Percentiles rank a stretch among this genome's conserved stretches.
These are phyloP conservation scores for Carex parvula DNA, from an alignment of 176 grass and related monocot species.

Conservation along the genomic window DNA sequence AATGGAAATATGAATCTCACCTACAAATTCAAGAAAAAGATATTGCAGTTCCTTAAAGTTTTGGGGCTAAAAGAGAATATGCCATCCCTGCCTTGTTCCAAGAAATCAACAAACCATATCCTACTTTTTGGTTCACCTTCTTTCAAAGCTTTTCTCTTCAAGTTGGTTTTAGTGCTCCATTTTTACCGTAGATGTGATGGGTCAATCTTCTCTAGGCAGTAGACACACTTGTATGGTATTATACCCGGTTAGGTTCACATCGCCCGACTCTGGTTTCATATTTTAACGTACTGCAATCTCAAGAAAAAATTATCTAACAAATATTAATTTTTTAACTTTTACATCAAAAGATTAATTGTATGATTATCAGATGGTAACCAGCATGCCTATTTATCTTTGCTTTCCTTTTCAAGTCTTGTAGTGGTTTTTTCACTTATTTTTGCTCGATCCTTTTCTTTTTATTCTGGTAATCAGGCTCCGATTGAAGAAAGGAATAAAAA, in stretches of 20 bases:
- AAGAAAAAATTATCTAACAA: not conserved
- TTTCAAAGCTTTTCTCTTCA: not conserved
- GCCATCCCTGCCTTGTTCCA: not conserved
- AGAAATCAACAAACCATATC: not conserved
- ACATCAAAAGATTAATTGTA: not conserved
- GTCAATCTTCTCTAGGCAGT: not conserved
- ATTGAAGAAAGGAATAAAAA: not conserved
- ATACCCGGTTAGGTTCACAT: not conserved
- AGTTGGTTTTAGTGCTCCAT: not conserved
- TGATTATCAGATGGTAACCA: not conserved
- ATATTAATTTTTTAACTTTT: not conserved
- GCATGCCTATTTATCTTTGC: not conserved
- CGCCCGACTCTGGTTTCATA: not conserved
- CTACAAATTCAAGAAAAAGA: conserved; percentile 16
- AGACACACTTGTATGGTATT: not conserved
- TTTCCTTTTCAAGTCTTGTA: not conserved
- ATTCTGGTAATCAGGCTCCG: not conserved
- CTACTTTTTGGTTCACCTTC: not conserved
- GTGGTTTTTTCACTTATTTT: not conserved
- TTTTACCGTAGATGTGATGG: not conserved
- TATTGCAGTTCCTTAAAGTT: not conserved
- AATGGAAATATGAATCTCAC: not conserved
- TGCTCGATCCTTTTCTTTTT: not conserved
- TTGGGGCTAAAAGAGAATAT: conserved; percentile 15
- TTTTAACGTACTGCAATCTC: not conserved